Evolutionary conservation across 2,329 filamentous ascomycete species (phyloP).

Genomic region (Botrytis deweyae): DNA sequence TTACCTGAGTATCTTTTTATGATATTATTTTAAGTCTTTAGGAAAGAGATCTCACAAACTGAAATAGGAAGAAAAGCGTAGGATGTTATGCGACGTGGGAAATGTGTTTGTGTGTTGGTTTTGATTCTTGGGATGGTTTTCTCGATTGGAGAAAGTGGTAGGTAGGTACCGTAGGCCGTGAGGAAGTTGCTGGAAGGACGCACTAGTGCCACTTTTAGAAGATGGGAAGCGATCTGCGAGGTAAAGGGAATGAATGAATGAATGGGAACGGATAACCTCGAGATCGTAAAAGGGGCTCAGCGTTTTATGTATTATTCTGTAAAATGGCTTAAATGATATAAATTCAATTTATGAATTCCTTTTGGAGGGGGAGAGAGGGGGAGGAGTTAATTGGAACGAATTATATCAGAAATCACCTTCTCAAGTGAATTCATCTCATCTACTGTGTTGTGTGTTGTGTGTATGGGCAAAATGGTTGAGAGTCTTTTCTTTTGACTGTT

Average conservation of each 20-base stretch:
- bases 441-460: background rate
- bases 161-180: background rate
- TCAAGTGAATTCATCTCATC: background rate
- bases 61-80: constrained; percentile 4
- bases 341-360: background rate
- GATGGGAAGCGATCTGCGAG: constrained; percentile 20
- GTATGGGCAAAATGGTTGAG: background rate
- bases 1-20: constrained; percentile 16
- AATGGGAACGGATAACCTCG: background rate
- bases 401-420: background rate
- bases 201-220: constrained; percentile 23
- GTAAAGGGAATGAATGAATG: background rate
- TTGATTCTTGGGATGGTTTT: constrained; percentile 15
- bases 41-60: constrained; percentile 9
- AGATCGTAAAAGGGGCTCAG: constrained; percentile 2
- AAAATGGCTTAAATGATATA: background rate
- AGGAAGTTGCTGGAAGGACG: constrained; percentile 21
- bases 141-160: constrained; percentile 15
- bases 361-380: background rate
- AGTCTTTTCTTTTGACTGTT: constrained; percentile 5
- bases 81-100: constrained; percentile 15
- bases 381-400: background rate
- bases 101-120: constrained; percentile 14
- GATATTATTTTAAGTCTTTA: background rate
- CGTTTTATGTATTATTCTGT: background rate